Evolutionary conservation across 2,329 filamentous ascomycete species (phyloP).

Genomic region (Paradendryphiella salina): DNA sequence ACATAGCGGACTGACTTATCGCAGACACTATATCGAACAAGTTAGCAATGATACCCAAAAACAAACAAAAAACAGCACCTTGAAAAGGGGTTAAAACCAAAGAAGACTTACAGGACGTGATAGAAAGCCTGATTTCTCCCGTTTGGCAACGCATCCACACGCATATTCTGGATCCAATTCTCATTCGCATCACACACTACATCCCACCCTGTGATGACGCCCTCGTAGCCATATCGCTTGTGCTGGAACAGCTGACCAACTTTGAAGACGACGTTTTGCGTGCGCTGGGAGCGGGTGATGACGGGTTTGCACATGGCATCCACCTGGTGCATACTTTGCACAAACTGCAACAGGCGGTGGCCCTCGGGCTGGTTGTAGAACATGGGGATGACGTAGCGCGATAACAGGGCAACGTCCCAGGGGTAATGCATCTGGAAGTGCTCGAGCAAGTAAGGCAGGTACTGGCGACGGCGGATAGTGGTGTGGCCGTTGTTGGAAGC

Average conservation of each 20-base stretch:
- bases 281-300: conserved; percentile 16
- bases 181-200: conserved; percentile 61
- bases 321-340: conserved; percentile 59
- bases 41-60: background rate
- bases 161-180: conserved; percentile 66
- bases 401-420: conserved; percentile 72
- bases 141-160: conserved; percentile 61
- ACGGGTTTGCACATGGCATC: conserved; percentile 58
- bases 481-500: conserved; percentile 20
- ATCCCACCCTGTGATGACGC: conserved; percentile 88
- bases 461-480: conserved; percentile 55
- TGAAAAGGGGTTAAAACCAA: background rate
- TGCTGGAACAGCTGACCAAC: conserved; percentile 86
- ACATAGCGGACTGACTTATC: conserved; percentile 74
- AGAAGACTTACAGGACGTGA: conserved; percentile 73
- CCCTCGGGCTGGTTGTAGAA: conserved; percentile 58
- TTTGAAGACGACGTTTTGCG: conserved; percentile 35
- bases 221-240: conserved; percentile 75
- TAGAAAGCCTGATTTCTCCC: conserved; percentile 76
- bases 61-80: conserved; percentile 25
- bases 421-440: conserved; percentile 67
- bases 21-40: conserved; percentile 58
- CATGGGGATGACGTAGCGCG: conserved; percentile 68
- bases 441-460: conserved; percentile 66
- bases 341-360: conserved; percentile 56